These are phyloP conservation scores for Cyberlindnera meyerae DNA, from an alignment of 805 yeast species.

Conservation along the genomic window DNA sequence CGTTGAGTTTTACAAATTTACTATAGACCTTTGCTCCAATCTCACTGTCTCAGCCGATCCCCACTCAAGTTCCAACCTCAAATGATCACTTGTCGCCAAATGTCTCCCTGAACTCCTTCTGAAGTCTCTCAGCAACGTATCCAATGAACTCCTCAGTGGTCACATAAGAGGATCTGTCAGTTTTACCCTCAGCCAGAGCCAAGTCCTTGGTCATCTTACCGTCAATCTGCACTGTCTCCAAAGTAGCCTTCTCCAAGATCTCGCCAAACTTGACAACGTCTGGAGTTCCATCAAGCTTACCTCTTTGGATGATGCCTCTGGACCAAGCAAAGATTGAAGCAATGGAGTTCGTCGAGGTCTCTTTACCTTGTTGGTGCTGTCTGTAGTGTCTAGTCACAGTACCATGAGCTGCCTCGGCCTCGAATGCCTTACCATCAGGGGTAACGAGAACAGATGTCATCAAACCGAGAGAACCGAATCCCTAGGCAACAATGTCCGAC, in stretches of 20 bases:
- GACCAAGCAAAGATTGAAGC: constrained; percentile 98
- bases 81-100: no score
- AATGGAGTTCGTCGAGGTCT: constrained; percentile 94
- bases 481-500: constrained; percentile 96
- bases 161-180: constrained; percentile 76
- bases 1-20: no score
- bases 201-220: constrained; percentile 95
- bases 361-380: constrained; percentile 94
- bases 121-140: constrained; percentile 67
- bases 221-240: constrained; percentile 79
- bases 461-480: constrained; percentile 92
- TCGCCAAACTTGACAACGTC: constrained; percentile 80
- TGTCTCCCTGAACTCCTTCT: constrained; percentile 4
- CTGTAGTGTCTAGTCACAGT: constrained; percentile 97
- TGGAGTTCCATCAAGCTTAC: constrained; percentile 80
- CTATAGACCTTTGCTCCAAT: no score
- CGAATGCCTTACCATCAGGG: constrained; percentile 96
- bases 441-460: constrained; percentile 97
- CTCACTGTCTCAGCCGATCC: no score
- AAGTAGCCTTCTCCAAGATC: constrained; percentile 72
- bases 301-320: constrained; percentile 89
- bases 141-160: constrained; percentile 89
- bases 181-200: constrained; percentile 84
- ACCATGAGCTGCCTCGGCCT: constrained; percentile 98
- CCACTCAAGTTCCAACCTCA: no score